phyloP scores from a whole-genome alignment of 441 rosid genomes.

The Euphorbia schlechtendalii region DNA sequence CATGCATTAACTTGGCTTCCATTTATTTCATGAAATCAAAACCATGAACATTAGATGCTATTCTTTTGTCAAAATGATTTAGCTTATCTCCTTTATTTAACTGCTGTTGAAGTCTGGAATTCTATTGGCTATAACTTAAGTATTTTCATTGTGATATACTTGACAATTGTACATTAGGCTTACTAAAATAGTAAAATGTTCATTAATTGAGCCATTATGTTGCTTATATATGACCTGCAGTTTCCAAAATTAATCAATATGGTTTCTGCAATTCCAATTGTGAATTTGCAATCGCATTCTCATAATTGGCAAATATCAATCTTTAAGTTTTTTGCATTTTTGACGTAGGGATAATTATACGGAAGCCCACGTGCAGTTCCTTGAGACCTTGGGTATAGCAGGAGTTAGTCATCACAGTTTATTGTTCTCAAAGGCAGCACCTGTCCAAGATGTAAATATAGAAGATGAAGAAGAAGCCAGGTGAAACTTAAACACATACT shows the following conservation, averaged over 20 bases:
- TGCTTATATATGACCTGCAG: neutral
- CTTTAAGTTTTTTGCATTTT: neutral
- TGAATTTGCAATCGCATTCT: neutral
- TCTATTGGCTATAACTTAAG: neutral
- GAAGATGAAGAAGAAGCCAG: conserved; percentile 59
- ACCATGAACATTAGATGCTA: neutral
- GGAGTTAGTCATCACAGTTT: conserved; percentile 95
- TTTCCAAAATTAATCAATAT: neutral
- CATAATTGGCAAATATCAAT: neutral
- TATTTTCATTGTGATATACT: neutral
- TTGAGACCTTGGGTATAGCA: conserved; percentile 74
- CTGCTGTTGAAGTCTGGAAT: neutral
- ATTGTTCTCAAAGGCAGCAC: conserved; percentile 82
- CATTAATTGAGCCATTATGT: neutral
- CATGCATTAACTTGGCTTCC: neutral
- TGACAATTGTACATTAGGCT: neutral
- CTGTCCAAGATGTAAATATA: conserved; percentile 47
- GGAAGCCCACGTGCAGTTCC: conserved; percentile 55
- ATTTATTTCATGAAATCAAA: neutral
- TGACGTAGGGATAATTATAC: conserved; percentile 50
- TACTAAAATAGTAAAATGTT: neutral
- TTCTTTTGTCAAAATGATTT: neutral
- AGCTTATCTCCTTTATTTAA: neutral
- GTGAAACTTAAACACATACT: conserved; percentile 27
- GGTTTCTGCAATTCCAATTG: neutral